Conservation (phyloP, 192 early-diverging fungal species). For the Spizellomyces punctatus region DNA sequence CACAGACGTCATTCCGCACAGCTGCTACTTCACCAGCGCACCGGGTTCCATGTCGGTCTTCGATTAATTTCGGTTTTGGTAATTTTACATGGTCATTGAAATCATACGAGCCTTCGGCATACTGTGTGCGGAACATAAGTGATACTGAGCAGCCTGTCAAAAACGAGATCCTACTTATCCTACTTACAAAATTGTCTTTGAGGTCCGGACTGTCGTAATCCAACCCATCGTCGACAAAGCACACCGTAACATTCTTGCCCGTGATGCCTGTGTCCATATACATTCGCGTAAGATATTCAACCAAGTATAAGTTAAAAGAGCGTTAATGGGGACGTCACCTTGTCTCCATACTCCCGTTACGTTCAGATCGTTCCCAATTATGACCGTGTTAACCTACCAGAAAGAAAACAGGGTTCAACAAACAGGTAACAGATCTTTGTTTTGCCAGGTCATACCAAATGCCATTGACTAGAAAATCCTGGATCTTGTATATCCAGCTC, state of each 20-base stretch:
- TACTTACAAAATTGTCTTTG: conserved; percentile 81
- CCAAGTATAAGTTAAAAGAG: neutral
- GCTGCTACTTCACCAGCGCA: conserved; percentile 99
- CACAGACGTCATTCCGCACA: conserved; percentile 86
- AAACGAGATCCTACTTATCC: conserved; percentile 38
- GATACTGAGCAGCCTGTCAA: neutral
- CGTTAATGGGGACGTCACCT: conserved; percentile 40
- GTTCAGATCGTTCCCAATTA: conserved; percentile 85
- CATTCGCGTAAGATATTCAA: neutral
- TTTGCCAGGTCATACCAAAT: conserved; percentile 58
- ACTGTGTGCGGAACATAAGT: conserved; percentile 39
- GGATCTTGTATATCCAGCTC: conserved; percentile 72
- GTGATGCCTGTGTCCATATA: conserved; percentile 67
- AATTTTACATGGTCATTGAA: conserved; percentile 80
- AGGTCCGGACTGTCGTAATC: conserved; percentile 86
- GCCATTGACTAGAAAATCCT: conserved; percentile 78
- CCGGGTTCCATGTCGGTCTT: conserved; percentile 94
- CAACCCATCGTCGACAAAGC: conserved; percentile 94
- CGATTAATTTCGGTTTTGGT: conserved; percentile 72
- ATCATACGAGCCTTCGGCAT: conserved; percentile 88
- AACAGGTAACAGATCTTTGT: neutral
- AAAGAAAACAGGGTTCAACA: neutral
- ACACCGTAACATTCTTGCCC: conserved; percentile 83
- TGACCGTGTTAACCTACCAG: conserved; percentile 53
- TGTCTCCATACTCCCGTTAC: conserved; percentile 90